phyloP scores from a whole-genome alignment of 2,329 filamentous ascomycete genomes.

The Xylariaceae sp. region DNA sequence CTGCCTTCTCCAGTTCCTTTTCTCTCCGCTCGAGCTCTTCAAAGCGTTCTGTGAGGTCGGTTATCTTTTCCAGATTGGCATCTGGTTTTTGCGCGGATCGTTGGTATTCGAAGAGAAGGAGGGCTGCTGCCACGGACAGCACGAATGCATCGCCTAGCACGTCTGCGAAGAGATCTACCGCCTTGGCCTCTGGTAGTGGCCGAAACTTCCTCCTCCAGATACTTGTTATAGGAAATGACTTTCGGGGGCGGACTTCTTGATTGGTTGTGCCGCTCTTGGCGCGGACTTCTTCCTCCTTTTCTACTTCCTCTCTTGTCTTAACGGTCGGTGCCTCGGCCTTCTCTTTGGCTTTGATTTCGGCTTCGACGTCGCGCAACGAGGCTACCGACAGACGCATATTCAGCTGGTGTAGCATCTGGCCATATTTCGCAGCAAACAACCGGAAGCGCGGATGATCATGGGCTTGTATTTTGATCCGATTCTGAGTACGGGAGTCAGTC shows the following conservation, averaged over 20 bases:
- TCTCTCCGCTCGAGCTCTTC: slow-evolving; percentile 49
- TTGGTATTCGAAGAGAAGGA: slow-evolving; percentile 61
- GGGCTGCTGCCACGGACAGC: slow-evolving; percentile 50
- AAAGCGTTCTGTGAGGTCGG: slow-evolving; percentile 45
- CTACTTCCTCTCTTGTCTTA: slow-evolving; percentile 58
- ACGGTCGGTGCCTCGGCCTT: slow-evolving; percentile 61
- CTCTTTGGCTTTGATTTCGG: slow-evolving; percentile 56
- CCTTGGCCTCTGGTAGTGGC: slow-evolving; percentile 59
- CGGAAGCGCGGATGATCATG: slow-evolving; percentile 62
- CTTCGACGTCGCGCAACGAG: slow-evolving; percentile 53
- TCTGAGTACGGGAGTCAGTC: slow-evolving; percentile 40
- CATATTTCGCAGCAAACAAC: slow-evolving; percentile 56
- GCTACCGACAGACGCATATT: slow-evolving; percentile 63
- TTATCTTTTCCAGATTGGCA: slow-evolving; percentile 49
- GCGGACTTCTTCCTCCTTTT: slow-evolving; percentile 48
- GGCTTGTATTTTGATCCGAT: slow-evolving; percentile 61
- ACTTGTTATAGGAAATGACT: slow-evolving; percentile 40
- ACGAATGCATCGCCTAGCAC: slow-evolving; percentile 62
- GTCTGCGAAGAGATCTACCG: slow-evolving; percentile 63
- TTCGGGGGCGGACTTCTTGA: slow-evolving; percentile 28
- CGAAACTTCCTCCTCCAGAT: slow-evolving; percentile 61
- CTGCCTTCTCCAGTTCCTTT: slow-evolving; percentile 48
- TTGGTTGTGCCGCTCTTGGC: slow-evolving; percentile 41
- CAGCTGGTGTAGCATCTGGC: slow-evolving; percentile 61
- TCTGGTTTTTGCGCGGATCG: slow-evolving; percentile 58